These are phyloP conservation scores for Akanthomyces muscarius DNA, from an alignment of 2,329 filamentous ascomycete species.

Conservation along the genomic window DNA sequence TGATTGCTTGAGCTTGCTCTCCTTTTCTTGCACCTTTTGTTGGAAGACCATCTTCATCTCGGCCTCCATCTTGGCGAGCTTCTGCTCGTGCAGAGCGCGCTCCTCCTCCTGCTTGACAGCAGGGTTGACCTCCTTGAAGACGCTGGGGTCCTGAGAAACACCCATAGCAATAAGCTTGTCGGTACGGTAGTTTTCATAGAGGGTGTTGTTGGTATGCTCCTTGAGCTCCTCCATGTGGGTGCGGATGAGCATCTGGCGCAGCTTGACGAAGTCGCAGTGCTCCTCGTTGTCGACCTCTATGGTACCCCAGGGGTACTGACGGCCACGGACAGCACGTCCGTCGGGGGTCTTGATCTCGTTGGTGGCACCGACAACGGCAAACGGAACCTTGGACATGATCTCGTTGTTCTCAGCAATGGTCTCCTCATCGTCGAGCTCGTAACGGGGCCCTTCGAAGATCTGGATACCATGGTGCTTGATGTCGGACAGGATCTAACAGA, in stretches of 20 bases:
- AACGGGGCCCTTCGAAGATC: conserved; percentile 97
- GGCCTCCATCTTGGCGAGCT: conserved; percentile 99
- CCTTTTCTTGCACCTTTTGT: conserved; percentile 98
- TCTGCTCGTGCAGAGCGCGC: conserved; percentile 95
- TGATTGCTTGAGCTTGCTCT: conserved; percentile 98
- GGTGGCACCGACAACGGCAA: conserved; percentile 96
- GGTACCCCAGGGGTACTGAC: conserved; percentile 95
- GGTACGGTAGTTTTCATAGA: conserved; percentile 99
- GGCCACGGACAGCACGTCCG: conserved; percentile 91
- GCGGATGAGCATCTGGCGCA: conserved; percentile 98
- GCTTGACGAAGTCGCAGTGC: conserved; percentile 99
- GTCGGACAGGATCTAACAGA: conserved; percentile 79
- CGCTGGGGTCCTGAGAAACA: conserved; percentile 95
- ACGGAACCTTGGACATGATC: conserved; percentile 99
- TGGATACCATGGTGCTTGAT: conserved; percentile 97
- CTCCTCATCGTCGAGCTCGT: conserved; percentile 98
- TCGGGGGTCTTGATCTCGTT: conserved; percentile 87
- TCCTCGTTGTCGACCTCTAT: conserved; percentile 99
- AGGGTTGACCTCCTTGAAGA: conserved; percentile 99
- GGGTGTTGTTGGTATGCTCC: conserved; percentile 98
- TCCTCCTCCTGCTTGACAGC: conserved; percentile 99
- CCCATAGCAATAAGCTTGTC: conserved; percentile 99
- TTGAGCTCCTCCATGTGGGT: conserved; percentile 99
- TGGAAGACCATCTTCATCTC: conserved; percentile 99
- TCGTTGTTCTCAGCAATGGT: conserved; percentile 99